phyloP scores from a whole-genome alignment of 2,329 filamentous ascomycete genomes.

The Aspergillus sp. region DNA sequence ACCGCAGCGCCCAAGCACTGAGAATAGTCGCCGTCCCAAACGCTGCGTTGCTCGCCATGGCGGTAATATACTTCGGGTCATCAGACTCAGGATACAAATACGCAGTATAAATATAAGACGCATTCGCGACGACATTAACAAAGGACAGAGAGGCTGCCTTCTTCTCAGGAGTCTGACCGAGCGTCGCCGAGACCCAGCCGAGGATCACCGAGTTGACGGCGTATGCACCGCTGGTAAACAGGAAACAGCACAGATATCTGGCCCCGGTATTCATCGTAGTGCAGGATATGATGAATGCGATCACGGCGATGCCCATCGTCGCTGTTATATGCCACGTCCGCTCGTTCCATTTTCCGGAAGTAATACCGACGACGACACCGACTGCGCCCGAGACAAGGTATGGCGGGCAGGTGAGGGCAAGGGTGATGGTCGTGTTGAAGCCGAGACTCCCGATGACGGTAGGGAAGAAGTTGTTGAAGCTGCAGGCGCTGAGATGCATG shows the following conservation, averaged over 20 bases:
- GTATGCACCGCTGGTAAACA: constrained; percentile 25
- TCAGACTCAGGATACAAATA: constrained; percentile 25
- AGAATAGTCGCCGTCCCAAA: not conserved
- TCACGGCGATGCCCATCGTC: constrained; percentile 15
- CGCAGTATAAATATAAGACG: constrained; percentile 35
- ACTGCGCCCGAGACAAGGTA: constrained; percentile 7
- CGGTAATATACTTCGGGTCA: constrained; percentile 1
- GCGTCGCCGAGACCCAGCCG: constrained; percentile 39
- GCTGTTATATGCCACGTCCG: constrained; percentile 24
- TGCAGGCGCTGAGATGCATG: constrained; percentile 45
- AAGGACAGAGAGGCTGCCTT: constrained; percentile 40
- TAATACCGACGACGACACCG: not conserved
- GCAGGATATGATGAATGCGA: constrained; percentile 22
- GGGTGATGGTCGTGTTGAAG: constrained; percentile 47
- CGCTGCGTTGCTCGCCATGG: not conserved
- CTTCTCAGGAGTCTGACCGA: constrained; percentile 41
- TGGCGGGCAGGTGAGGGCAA: constrained; percentile 44
- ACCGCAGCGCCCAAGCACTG: not conserved
- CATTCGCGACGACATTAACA: constrained; percentile 39
- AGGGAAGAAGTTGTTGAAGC: constrained; percentile 48
- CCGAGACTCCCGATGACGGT: constrained; percentile 48
- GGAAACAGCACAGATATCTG: constrained; percentile 24
- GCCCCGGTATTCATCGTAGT: constrained; percentile 17
- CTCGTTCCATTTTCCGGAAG: constrained; percentile 12
- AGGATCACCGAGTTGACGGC: constrained; percentile 38